Evolutionary conservation across 2,329 filamentous ascomycete genomes (phyloP).

Genomic region (Fusarium hostae): DNA sequence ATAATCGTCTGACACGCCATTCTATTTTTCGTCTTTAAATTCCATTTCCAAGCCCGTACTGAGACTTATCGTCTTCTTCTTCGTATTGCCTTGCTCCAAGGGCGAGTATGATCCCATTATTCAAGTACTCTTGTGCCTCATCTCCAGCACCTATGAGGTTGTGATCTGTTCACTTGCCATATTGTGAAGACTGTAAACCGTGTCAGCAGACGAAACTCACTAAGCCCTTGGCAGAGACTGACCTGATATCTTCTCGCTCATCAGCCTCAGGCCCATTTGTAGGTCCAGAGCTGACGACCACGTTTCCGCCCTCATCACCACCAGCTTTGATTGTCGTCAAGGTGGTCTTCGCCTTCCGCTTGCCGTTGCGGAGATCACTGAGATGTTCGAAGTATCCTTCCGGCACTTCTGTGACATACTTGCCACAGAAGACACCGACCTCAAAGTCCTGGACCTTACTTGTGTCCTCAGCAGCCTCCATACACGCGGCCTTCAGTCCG

Average conservation of each 20-base stretch:
- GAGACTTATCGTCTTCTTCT: slow-evolving; percentile 75
- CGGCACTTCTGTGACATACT: slow-evolving; percentile 84
- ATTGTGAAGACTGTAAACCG: slow-evolving; percentile 16
- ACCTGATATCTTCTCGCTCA: slow-evolving; percentile 32
- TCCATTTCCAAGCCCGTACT: slow-evolving; percentile 73
- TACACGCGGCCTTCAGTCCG: slow-evolving; percentile 80
- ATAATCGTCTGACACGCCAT: slow-evolving; percentile 60
- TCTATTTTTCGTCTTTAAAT: slow-evolving; percentile 64
- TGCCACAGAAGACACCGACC: slow-evolving; percentile 90
- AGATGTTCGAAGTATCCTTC: slow-evolving; percentile 86
- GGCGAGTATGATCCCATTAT: slow-evolving; percentile 73
- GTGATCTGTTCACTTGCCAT: slow-evolving; percentile 50
- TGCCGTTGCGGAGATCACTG: slow-evolving; percentile 76
- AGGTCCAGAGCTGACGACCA: slow-evolving; percentile 30
- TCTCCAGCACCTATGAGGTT: slow-evolving; percentile 68
- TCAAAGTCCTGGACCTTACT: slow-evolving; percentile 75
- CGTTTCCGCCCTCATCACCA: slow-evolving; percentile 18
- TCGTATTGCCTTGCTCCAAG: slow-evolving; percentile 73
- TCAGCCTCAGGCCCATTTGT: slow-evolving; percentile 21
- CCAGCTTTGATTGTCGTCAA: slow-evolving; percentile 19
- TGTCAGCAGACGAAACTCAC: not conserved
- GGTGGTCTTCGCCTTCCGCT: slow-evolving; percentile 42
- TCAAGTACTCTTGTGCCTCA: slow-evolving; percentile 73
- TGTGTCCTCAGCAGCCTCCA: slow-evolving; percentile 72
- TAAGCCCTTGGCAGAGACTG: not conserved